Conservation (phyloP, 148 eudicot species). For the Nepenthes mirabilis region DNA sequence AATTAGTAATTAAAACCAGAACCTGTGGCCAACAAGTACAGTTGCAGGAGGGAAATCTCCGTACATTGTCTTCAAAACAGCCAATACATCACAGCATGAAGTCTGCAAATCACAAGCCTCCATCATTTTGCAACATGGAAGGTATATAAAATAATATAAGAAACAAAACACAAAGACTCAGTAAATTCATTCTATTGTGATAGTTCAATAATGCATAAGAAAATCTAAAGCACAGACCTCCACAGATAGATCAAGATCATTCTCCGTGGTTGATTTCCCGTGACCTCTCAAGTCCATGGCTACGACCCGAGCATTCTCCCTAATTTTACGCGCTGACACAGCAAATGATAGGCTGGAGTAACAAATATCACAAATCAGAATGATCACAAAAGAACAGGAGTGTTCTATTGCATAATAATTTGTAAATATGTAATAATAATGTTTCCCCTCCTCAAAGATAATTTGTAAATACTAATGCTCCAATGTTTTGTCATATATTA, state of each 20-base stretch:
- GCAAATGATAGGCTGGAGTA: constrained; percentile 90
- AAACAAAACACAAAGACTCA: background rate
- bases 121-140: constrained; percentile 4
- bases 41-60: constrained; percentile 93
- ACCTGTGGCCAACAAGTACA: constrained; percentile 97
- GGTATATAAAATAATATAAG: background rate
- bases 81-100: constrained; percentile 61
- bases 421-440: no score
- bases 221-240: constrained; percentile 40
- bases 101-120: constrained; percentile 39
- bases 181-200: background rate
- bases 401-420: no score
- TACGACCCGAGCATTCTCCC: constrained; percentile 81
- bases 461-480: no score
- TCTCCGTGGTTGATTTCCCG: constrained; percentile 77
- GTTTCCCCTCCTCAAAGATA: no score
- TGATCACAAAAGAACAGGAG: background rate
- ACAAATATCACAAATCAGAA: constrained; percentile 16
- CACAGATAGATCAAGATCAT: constrained; percentile 74
- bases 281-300: constrained; percentile 96
- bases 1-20: background rate
- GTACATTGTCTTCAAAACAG: constrained; percentile 77
- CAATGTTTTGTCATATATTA: no score
- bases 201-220: background rate
- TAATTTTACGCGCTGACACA: constrained; percentile 58